phyloP scores from a whole-genome alignment of 2,329 filamentous ascomycete genomes.

The Aspergillus caelatus region DNA sequence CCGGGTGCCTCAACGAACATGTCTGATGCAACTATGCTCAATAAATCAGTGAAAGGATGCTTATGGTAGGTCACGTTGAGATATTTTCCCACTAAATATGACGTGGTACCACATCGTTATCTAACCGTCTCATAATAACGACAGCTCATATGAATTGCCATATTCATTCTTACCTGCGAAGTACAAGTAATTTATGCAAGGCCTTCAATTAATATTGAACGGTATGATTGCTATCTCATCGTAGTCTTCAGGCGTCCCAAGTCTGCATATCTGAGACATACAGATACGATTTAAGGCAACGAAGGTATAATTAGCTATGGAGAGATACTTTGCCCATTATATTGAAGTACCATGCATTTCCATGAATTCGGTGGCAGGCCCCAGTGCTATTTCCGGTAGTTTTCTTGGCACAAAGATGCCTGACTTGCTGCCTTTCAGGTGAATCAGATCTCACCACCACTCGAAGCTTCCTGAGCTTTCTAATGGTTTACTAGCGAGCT shows the following conservation, averaged over 20 bases:
- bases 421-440: not conserved
- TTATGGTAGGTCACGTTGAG: too few species aligned
- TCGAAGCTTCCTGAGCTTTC: not conserved
- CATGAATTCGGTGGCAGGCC: not conserved
- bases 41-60: not conserved
- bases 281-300: conserved; percentile 1
- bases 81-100: not conserved
- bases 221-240: not conserved
- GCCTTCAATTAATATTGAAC: not conserved
- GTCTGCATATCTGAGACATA: not conserved
- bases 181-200: not conserved
- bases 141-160: not conserved
- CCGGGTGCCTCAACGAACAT: not conserved
- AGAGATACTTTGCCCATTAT: not conserved
- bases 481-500: too few species aligned
- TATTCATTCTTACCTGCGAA: not conserved
- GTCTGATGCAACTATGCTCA: not conserved
- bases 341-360: not conserved
- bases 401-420: not conserved
- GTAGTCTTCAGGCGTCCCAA: not conserved
- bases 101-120: not conserved
- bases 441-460: not conserved
- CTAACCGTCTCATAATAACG: not conserved
- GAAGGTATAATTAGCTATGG: not conserved
- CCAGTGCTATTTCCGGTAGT: not conserved